Percentiles rank a stretch among this genome's conserved stretches.
Conservation (phyloP, 306 rosid species). For the Astragalus membranaceus region DNA sequence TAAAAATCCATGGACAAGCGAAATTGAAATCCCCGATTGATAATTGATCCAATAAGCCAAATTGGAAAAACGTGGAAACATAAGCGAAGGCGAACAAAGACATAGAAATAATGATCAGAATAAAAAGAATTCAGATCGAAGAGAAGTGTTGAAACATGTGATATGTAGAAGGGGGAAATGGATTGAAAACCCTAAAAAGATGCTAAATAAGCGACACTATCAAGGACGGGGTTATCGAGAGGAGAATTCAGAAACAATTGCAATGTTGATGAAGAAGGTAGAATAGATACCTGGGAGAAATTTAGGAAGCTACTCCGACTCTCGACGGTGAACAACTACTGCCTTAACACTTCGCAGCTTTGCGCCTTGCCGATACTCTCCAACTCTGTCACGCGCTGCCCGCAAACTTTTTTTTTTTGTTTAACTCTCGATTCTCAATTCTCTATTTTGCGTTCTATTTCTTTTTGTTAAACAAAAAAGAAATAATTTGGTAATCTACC, state of each 20-base stretch:
- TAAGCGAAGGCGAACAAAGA: background rate
- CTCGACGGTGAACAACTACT: background rate
- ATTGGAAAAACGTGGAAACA: background rate
- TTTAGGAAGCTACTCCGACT: background rate
- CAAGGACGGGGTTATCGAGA: background rate
- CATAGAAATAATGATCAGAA: background rate
- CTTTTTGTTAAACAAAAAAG: too few species aligned
- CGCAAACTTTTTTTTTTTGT: too few species aligned
- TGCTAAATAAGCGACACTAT: background rate
- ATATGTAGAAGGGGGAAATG: background rate
- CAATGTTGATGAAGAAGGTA: background rate
- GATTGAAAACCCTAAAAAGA: slow-evolving; percentile 32
- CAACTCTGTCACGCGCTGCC: too few species aligned
- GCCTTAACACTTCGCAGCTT: background rate
- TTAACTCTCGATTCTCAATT: too few species aligned
- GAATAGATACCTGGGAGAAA: slow-evolving; percentile 11
- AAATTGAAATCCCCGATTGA: background rate
- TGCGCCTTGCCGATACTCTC: background rate
- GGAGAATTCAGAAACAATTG: background rate
- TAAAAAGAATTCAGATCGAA: slow-evolving; percentile 20
- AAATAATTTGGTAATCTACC: background rate
- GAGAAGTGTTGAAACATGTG: background rate
- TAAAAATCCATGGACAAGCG: too few species aligned
- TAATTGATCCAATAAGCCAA: background rate
- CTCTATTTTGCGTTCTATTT: too few species aligned